Evolutionary conservation across 257 asterid genomes (phyloP).

Genomic region (Solanum corneliomulleri): DNA sequence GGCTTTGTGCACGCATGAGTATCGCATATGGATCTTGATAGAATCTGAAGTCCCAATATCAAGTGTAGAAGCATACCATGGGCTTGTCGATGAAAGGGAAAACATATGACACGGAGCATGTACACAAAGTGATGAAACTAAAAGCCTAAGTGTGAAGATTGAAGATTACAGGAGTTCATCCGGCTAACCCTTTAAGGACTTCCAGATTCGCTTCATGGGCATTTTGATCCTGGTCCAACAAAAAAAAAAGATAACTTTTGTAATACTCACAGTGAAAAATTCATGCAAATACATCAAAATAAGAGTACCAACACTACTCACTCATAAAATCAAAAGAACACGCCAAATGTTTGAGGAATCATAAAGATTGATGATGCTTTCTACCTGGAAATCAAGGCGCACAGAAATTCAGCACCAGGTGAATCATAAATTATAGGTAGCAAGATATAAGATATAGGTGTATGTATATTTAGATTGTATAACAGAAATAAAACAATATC

Average conservation of each 20-base stretch:
- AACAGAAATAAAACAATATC: constrained; percentile 17
- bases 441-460: background rate
- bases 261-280: background rate
- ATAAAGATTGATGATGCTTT: constrained; percentile 47
- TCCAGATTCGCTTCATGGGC: too few species aligned
- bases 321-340: constrained; percentile 53
- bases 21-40: too few species aligned
- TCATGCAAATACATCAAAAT: background rate
- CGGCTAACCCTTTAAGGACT: too few species aligned
- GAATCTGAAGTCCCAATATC: too few species aligned
- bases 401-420: background rate
- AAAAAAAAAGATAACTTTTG: background rate
- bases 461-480: background rate
- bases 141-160: too few species aligned
- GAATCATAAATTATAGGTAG: background rate
- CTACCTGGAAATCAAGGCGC: constrained; percentile 17
- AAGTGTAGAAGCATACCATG: too few species aligned
- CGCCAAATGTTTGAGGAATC: constrained; percentile 69
- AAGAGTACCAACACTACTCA: constrained; percentile 11
- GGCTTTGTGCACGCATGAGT: too few species aligned
- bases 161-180: too few species aligned
- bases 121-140: too few species aligned
- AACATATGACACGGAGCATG: too few species aligned
- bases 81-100: too few species aligned
- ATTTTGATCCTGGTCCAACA: constrained; percentile 18